phyloP scores from a whole-genome alignment of 441 rosid genomes.

The Syzygium syzygioides region DNA sequence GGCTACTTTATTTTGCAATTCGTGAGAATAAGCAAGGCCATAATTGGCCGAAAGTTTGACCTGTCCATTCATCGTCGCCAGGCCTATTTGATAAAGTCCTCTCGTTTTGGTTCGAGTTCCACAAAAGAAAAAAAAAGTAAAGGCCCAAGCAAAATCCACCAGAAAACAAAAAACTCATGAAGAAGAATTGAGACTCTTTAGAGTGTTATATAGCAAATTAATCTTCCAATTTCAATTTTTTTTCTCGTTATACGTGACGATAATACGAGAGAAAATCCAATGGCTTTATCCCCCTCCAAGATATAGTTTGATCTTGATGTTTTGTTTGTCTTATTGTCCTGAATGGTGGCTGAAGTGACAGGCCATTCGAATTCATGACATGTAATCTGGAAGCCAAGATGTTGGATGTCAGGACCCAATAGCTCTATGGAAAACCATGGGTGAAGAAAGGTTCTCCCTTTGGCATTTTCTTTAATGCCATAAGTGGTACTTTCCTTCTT shows the following conservation, averaged over 20 bases:
- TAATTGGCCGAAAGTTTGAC: background rate
- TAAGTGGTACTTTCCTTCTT: background rate
- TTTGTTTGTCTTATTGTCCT: background rate
- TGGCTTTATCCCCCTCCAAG: background rate
- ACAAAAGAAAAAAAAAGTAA: background rate
- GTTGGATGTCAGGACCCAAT: background rate
- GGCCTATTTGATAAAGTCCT: background rate
- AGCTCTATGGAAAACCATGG: background rate
- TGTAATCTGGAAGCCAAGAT: background rate
- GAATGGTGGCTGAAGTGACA: background rate
- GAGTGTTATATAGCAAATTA: background rate
- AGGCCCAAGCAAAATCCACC: background rate
- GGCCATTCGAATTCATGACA: background rate
- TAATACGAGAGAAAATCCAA: background rate
- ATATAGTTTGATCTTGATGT: background rate
- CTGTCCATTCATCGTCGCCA: background rate
- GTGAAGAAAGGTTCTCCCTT: background rate
- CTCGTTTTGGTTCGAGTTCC: background rate
- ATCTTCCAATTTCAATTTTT: background rate
- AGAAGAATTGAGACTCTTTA: background rate
- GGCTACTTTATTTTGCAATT: background rate
- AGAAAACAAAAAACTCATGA: background rate
- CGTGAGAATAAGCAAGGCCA: background rate
- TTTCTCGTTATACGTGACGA: background rate
- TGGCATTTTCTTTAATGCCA: background rate